Base-by-base conservation (phyloP, 768 basidiomycete genomes). In the Kwoniella dejecticola region DNA sequence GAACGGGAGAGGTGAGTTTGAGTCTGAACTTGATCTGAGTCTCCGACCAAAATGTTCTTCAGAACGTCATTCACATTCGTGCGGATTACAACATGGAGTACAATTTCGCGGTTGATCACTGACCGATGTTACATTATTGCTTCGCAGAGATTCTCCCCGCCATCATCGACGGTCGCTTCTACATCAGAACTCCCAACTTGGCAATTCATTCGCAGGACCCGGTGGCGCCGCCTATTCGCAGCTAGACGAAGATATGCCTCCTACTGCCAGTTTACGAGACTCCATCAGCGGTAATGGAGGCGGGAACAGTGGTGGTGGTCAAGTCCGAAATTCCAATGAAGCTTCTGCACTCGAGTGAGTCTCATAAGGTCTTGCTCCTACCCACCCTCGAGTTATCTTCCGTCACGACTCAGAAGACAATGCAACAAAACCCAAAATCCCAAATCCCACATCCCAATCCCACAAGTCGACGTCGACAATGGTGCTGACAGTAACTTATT, bases 211-310 rank as follows among this genome's bases (percentile, higher is more conserved):
- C 10, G 44, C 42, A 21, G 64, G 67, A 3, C 33, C 64, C 4
- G 55, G 64, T 46, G 15, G 58, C 5, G 67, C 62, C 8, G 24
- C 30, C 19, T 19, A 23, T 36, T 61, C 53, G 36, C 27, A 62
- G 1, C 49, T 67, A 13, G 71, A 72, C 41, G 74, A 76, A 29
- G 74, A 76, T 56, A 64, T 68, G 62, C 74, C 74, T 3, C 74
- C 74, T 3, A 76, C 74, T 1, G 58, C 64, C 12, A 56, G 49
- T 17, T 47, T 72, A 26, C 53, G 69, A 17, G 73, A 75, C 60
- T 30, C 52, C 1, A 17, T 40, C 15, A 50, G 24, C 12, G 46
- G 24, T n/a, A 48, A 48, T 26, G 11, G 8, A 6, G 29, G 29
- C 29, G 26, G 26, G 24, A 38, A 38, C 36, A 38, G 17, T 42